Percentiles rank a stretch among this genome's conserved stretches.
These are phyloP conservation scores for Diplodia scrobiculata DNA, from an alignment of 2,329 filamentous ascomycete species.

Conservation along the genomic window DNA sequence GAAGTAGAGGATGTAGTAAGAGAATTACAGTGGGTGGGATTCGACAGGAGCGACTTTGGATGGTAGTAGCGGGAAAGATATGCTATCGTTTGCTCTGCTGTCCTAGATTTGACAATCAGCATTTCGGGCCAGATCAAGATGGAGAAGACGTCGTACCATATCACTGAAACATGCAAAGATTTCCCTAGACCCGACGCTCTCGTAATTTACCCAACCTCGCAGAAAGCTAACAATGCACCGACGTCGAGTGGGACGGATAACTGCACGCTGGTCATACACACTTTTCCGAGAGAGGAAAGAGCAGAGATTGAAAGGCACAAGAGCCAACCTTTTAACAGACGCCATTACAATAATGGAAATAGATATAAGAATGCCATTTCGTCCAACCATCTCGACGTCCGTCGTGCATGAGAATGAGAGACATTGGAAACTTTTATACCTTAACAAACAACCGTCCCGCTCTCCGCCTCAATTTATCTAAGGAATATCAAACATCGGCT, in stretches of 20 bases:
- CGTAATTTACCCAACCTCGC: neutral
- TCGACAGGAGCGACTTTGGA: neutral
- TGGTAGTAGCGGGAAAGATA: neutral
- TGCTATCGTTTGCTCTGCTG: neutral
- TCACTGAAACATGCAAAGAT: neutral
- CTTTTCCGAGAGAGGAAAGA: neutral
- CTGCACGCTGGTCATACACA: neutral
- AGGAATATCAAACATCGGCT: slow-evolving; percentile 86
- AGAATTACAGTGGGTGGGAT: no score
- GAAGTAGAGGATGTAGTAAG: neutral
- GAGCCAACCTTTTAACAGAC: slow-evolving; percentile 20
- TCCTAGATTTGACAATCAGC: neutral
- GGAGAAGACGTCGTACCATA: neutral
- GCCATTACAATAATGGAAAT: slow-evolving; percentile 12
- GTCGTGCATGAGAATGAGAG: neutral
- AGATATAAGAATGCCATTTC: neutral
- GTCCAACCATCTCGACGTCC: neutral
- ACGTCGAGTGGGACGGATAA: neutral
- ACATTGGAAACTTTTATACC: neutral
- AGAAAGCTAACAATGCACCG: no score
- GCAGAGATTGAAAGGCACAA: neutral
- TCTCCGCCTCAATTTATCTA: slow-evolving; percentile 41
- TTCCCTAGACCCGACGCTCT: neutral
- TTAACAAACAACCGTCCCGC: neutral
- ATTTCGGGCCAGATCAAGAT: neutral